phyloP scores from a whole-genome alignment of 768 basidiomycete species.

The Leccinellum albellum region DNA sequence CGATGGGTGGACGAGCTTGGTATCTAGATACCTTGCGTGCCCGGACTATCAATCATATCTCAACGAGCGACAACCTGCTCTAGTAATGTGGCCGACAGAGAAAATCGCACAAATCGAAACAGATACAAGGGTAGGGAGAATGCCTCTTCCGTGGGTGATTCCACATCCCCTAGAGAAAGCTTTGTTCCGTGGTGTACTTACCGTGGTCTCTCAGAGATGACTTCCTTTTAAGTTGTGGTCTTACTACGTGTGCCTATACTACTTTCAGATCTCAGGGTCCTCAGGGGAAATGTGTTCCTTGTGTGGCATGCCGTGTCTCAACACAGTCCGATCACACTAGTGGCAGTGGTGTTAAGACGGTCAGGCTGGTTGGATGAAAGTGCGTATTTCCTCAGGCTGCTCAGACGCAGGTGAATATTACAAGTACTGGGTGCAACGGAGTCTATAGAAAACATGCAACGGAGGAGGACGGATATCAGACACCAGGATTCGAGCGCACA shows the following conservation, averaged over 20 bases:
- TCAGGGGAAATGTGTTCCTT: too few species aligned
- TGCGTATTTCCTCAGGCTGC: not conserved
- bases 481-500: not conserved
- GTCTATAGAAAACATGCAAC: slow-evolving; percentile 4
- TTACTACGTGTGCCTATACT: not conserved
- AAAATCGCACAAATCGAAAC: not conserved
- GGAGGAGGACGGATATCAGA: not conserved
- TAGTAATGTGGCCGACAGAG: not conserved
- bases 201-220: not conserved
- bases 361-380: not conserved
- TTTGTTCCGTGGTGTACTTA: not conserved
- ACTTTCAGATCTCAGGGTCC: not conserved
- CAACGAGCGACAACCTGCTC: not conserved
- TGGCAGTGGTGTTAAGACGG: not conserved
- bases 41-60: not conserved
- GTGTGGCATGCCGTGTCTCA: too few species aligned
- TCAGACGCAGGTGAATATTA: not conserved
- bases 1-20: slow-evolving; percentile 56
- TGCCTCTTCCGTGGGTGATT: not conserved
- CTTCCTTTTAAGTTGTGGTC: not conserved
- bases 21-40: slow-evolving; percentile 31
- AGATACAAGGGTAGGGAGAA: not conserved
- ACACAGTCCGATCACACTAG: not conserved
- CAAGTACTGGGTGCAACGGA: slow-evolving; percentile 1
- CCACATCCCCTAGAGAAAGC: not conserved